Percentiles rank a stretch among this genome's conserved stretches.
Evolutionary conservation across 495 filamentous ascomycete genomes (phyloP).

Genomic region (Neurospora sp.): DNA sequence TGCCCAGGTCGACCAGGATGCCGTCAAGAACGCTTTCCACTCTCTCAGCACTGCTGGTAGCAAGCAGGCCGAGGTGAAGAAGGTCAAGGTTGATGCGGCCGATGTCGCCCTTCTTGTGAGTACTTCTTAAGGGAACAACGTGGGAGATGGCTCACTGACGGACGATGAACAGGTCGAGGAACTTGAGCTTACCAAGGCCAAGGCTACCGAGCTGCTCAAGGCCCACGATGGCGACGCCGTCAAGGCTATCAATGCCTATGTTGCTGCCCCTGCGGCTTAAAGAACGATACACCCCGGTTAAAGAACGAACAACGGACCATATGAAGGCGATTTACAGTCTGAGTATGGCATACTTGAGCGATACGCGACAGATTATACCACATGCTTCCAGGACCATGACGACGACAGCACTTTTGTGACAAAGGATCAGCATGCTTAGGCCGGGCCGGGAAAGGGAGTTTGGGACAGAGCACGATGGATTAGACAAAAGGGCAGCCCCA

Average conservation of each 20-base stretch:
- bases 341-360: neutral
- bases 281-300: neutral
- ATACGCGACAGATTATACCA: neutral
- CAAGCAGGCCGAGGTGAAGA: slow-evolving; percentile 31
- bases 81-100: slow-evolving; percentile 39
- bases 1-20: slow-evolving; percentile 63
- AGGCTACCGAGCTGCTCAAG: slow-evolving; percentile 76
- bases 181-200: slow-evolving; percentile 65
- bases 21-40: slow-evolving; percentile 75
- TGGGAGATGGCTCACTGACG: slow-evolving; percentile 1
- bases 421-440: neutral
- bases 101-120: slow-evolving; percentile 34
- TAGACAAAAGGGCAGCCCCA: neutral
- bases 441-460: neutral
- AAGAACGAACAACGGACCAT: neutral
- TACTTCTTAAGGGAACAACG: neutral
- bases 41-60: slow-evolving; percentile 38
- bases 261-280: slow-evolving; percentile 7
- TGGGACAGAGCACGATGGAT: neutral
- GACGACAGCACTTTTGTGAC: neutral
- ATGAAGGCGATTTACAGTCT: no score
- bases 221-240: slow-evolving; percentile 68
- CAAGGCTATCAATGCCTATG: slow-evolving; percentile 54
- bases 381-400: neutral
- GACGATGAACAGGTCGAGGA: slow-evolving; percentile 53